Conservation (phyloP, 495 filamentous ascomycete genomes). For the Mytilinidion resinicola region DNA sequence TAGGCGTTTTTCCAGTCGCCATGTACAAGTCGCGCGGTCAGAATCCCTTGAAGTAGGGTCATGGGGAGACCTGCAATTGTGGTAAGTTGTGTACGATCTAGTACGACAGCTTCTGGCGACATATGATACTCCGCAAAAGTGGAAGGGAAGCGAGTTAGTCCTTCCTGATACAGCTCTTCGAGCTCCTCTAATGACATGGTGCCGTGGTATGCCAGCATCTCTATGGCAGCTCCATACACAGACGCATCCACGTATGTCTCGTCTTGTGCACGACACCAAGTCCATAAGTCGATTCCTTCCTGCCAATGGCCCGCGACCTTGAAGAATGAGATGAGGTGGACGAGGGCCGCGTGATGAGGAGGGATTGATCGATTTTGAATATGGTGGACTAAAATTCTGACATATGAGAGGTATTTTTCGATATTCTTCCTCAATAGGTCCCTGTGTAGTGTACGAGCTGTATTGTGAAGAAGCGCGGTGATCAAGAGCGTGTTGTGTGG, state of each 20-base stretch:
- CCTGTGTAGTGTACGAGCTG: background rate
- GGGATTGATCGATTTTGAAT: slow-evolving; percentile 29
- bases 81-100: slow-evolving; percentile 27
- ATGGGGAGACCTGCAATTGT: slow-evolving; percentile 34
- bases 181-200: slow-evolving; percentile 29
- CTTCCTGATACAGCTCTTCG: slow-evolving; percentile 39
- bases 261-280: slow-evolving; percentile 37
- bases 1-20: slow-evolving; percentile 44
- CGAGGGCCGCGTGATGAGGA: slow-evolving; percentile 37
- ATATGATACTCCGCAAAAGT: slow-evolving; percentile 39
- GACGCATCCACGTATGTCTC: slow-evolving; percentile 33
- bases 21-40: slow-evolving; percentile 40
- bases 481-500: background rate
- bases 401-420: slow-evolving; percentile 11
- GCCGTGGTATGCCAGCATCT: slow-evolving; percentile 41
- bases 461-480: background rate
- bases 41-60: slow-evolving; percentile 44
- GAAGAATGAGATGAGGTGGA: slow-evolving; percentile 43
- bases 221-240: slow-evolving; percentile 45
- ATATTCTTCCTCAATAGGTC: background rate
- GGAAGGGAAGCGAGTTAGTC: slow-evolving; percentile 38
- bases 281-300: slow-evolving; percentile 40
- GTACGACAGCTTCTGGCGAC: slow-evolving; percentile 35
- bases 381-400: slow-evolving; percentile 34
- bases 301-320: slow-evolving; percentile 40